A percentile compares a stretch with the other conserved stretches of the same genome.
These are phyloP conservation scores for Yamadazyma trypodendri DNA, from an alignment of 1,139 yeast genomes.

Conservation along the genomic window DNA sequence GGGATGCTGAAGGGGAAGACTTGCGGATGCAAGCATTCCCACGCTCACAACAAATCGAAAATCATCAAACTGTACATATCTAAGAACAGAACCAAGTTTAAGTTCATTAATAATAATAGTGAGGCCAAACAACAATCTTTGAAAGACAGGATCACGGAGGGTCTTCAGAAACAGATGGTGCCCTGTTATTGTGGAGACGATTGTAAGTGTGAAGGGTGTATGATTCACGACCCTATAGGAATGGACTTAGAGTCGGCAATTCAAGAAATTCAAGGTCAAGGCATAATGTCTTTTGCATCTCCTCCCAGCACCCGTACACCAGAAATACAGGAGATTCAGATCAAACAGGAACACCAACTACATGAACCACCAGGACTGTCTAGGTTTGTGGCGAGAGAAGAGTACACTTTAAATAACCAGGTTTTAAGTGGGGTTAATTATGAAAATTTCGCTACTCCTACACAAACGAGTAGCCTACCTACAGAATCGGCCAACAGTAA, in stretches of 20 bases:
- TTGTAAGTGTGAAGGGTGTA: slow-evolving; percentile 50
- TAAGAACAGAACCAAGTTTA: slow-evolving; percentile 18
- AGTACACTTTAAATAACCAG: too few species aligned
- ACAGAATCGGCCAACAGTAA: not conserved
- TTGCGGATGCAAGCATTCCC: slow-evolving; percentile 31
- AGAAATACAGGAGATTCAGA: not conserved
- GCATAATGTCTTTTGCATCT: not conserved
- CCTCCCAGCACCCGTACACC: too few species aligned
- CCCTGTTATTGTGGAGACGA: slow-evolving; percentile 48
- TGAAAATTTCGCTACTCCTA: too few species aligned
- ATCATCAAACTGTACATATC: slow-evolving; percentile 38
- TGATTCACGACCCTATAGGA: slow-evolving; percentile 32
- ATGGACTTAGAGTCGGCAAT: not conserved
- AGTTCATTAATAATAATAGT: slow-evolving; percentile 15
- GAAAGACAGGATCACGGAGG: slow-evolving; percentile 25
- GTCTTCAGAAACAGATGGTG: slow-evolving; percentile 34
- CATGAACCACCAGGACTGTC: too few species aligned
- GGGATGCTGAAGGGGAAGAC: slow-evolving; percentile 23
- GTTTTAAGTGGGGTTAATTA: too few species aligned
- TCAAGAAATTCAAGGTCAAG: not conserved
- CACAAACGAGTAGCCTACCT: too few species aligned
- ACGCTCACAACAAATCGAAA: slow-evolving; percentile 32
- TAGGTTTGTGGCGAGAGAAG: not conserved
- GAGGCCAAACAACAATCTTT: slow-evolving; percentile 16
- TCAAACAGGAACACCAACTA: too few species aligned